Conservation (phyloP, 306 rosid genomes). For the Rosa persica region DNA sequence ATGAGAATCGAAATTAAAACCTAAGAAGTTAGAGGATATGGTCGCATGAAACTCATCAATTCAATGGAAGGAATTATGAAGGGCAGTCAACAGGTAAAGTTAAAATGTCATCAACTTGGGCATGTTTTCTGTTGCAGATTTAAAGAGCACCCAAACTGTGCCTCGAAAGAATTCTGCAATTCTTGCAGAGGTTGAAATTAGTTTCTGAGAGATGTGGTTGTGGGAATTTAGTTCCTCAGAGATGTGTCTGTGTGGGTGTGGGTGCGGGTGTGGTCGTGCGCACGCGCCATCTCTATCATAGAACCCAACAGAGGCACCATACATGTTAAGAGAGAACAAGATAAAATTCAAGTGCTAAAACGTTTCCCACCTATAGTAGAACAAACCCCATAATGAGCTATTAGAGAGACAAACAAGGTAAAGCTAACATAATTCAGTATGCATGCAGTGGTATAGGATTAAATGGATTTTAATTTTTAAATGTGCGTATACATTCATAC, state of each 20-base stretch:
- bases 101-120: conserved; percentile 3
- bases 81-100: conserved; percentile 82
- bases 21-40: too few relatives aligned
- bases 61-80: conserved; percentile 93
- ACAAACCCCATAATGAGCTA: neutral
- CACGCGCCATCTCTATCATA: too few relatives aligned
- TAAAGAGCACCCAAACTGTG: neutral
- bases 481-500: neutral
- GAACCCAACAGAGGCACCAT: neutral
- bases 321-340: neutral
- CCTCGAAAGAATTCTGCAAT: neutral
- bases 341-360: neutral
- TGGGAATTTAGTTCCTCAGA: too few relatives aligned
- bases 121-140: neutral
- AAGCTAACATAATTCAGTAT: neutral
- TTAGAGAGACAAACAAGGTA: neutral
- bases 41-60: conserved; percentile 66
- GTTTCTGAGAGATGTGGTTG: too few relatives aligned
- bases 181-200: too few relatives aligned
- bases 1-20: too few relatives aligned
- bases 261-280: too few relatives aligned
- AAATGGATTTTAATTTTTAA: neutral
- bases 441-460: too few relatives aligned
- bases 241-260: too few relatives aligned
- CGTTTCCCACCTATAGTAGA: neutral